Evolutionary conservation across 2,329 filamentous ascomycete genomes (phyloP), one percentile per base, ranked within the genome.

Genomic region (Penicillium freii): DNA sequence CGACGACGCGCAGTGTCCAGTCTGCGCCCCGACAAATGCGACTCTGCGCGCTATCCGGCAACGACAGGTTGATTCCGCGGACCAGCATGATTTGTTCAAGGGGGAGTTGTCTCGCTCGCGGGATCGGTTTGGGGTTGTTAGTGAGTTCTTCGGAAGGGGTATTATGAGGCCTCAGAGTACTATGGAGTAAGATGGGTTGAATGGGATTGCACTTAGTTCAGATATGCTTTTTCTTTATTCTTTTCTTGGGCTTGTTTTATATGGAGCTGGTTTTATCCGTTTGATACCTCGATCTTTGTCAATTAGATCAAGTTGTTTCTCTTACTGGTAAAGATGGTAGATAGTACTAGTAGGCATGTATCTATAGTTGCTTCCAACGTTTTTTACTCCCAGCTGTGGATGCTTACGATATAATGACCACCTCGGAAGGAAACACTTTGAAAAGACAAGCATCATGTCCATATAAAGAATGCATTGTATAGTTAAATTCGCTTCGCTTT

Each of bases 61-160:
- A 68, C 88, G 90, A 19, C 94, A 99, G 77, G 85, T 91, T 53
- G 93, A 97, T 75, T 89, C 89, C 49, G 89, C 91, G 0, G 89
- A 88, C 63, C 84, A 91, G 69, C 92, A 97, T 76, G 93, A 97
- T 66, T 76, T 97, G 67, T 99, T 99, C 78, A 84, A 86, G 74
- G 85, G 89, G 58, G 91, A 92, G 65, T 75, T 99, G 62, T 86
- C 86, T 68, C 80, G 87, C 62, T 91, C 89, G 54, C 86, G 87
- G 39, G 92, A 96, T 74, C 83, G 90, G 51, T 97, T 97, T 73
- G 89, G 85, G n/a, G 93, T 91, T 1, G 84, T 97, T 55, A 91
- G 91, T 59, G 91, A 96, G 71, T 99, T 94, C 85, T 97, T 96
- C 80, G 93, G 92, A 0, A 81, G 92, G 56, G 93, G 94, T 1